phyloP scores from a whole-genome alignment of 2,329 filamentous ascomycete genomes.

The Talaromyces sp. region DNA sequence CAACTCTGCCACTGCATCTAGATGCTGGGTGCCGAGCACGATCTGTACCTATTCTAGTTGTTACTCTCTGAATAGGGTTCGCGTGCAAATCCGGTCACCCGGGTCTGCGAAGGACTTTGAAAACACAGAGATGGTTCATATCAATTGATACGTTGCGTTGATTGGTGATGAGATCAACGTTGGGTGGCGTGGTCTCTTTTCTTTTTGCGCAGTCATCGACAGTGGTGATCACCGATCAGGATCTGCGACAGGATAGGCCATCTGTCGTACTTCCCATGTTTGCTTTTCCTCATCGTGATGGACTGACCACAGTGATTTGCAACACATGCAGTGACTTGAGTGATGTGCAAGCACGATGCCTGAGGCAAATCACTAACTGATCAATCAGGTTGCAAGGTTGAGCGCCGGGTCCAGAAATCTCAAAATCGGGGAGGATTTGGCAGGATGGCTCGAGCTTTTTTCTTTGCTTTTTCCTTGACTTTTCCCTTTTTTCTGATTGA shows the following conservation, averaged over 20 bases:
- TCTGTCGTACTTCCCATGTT: neutral
- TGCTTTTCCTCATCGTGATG: neutral
- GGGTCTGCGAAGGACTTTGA: neutral
- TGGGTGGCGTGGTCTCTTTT: neutral
- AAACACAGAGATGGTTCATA: neutral
- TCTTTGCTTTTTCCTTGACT: neutral
- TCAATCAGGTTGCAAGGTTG: constrained; percentile 2
- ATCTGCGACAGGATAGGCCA: neutral
- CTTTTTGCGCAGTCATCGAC: neutral
- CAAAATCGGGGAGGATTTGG: neutral
- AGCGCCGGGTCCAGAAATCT: neutral
- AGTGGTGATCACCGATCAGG: neutral
- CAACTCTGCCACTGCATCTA: neutral
- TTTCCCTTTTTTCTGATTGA: neutral
- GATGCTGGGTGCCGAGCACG: neutral
- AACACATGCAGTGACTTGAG: constrained; percentile 4
- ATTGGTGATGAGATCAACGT: constrained; percentile 2
- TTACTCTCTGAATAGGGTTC: constrained; percentile 5
- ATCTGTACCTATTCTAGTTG: constrained; percentile 5
- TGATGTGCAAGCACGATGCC: neutral
- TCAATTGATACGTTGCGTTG: neutral
- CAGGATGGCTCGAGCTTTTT: constrained; percentile 1
- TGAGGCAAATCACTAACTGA: neutral
- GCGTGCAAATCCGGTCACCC: neutral
- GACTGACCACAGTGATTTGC: neutral